Evolutionary conservation across 2,329 filamentous ascomycete genomes (phyloP).

Genomic region (Diaporthe citriasiana): DNA sequence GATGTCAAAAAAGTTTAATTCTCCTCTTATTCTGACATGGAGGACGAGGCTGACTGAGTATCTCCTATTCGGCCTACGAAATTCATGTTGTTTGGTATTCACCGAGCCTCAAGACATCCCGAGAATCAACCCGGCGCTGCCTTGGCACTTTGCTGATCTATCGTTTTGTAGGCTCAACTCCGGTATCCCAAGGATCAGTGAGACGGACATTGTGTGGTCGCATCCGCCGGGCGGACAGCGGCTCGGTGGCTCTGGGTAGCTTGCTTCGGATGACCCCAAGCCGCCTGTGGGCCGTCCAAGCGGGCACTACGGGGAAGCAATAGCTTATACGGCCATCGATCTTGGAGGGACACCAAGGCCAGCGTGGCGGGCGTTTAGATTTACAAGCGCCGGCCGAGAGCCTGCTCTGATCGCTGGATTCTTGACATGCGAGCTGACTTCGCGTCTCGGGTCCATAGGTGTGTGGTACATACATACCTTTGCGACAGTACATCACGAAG

Average conservation of each 20-base stretch:
- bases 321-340: not conserved
- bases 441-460: not conserved
- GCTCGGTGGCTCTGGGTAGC: not conserved
- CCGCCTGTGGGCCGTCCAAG: not conserved
- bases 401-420: not conserved
- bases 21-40: not conserved
- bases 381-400: not conserved
- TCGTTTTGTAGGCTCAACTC: not conserved
- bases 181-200: not conserved
- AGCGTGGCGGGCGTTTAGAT: no score
- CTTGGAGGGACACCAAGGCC: not conserved
- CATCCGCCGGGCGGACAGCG: not conserved
- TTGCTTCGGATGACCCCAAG: not conserved
- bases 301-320: not conserved
- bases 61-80: not conserved
- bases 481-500: not conserved
- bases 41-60: not conserved
- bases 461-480: not conserved
- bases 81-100: not conserved
- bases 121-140: not conserved
- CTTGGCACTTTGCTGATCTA: conserved; percentile 10
- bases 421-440: no score
- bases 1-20: conserved; percentile 21
- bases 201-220: not conserved
- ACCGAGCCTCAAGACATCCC: not conserved